Conservation (phyloP, 2,329 filamentous ascomycete genomes). For the Teratosphaeria epicoccoides region DNA sequence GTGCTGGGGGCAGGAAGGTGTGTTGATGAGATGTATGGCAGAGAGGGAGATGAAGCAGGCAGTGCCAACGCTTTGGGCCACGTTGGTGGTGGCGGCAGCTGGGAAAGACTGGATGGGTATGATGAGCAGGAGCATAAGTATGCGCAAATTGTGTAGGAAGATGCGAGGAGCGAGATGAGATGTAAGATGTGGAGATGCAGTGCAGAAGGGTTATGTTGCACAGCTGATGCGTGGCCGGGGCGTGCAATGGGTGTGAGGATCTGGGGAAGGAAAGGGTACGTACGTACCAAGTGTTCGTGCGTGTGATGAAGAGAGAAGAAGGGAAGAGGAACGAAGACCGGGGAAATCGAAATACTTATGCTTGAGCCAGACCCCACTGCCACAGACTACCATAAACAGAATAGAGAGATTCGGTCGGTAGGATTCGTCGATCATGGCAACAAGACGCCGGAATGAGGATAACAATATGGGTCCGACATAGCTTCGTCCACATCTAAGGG, state of each 20-base stretch:
- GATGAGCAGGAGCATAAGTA: too few species aligned
- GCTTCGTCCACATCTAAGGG: not conserved
- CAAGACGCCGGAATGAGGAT: not conserved
- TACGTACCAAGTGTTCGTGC: not conserved
- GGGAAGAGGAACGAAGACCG: not conserved
- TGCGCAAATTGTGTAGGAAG: too few species aligned
- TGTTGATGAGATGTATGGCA: too few species aligned
- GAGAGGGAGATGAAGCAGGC: too few species aligned
- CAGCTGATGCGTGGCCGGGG: not conserved
- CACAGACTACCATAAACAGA: not conserved
- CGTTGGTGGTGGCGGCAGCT: too few species aligned
- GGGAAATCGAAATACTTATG: not conserved
- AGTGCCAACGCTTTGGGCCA: too few species aligned
- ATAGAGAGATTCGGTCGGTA: not conserved
- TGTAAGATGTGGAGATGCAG: not conserved
- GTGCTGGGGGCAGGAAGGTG: too few species aligned
- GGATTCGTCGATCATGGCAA: not conserved
- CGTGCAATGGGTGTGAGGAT: not conserved
- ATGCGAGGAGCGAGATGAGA: not conserved
- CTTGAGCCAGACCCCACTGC: not conserved
- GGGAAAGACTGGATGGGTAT: too few species aligned
- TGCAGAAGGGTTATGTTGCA: not conserved
- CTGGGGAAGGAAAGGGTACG: not conserved
- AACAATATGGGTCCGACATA: not conserved
- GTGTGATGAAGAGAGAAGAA: not conserved